A percentile compares a stretch with the other conserved stretches of the same genome.
Evolutionary conservation across 805 yeast genomes (phyloP).

Genomic region (Candida berthetii): DNA sequence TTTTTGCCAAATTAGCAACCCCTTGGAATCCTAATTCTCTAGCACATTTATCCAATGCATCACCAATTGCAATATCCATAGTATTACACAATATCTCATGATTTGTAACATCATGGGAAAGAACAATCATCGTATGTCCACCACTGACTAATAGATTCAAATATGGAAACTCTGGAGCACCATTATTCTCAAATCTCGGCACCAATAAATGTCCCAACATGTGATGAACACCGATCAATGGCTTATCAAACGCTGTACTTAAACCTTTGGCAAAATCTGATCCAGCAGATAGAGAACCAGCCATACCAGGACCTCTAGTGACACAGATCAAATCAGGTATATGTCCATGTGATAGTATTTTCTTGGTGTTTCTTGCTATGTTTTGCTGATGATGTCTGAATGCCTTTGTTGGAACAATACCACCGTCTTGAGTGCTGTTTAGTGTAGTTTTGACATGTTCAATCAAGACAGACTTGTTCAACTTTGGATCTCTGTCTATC

Average conservation of each 20-base stretch:
- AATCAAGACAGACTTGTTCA: constrained; percentile 27
- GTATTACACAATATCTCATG: constrained; percentile 77
- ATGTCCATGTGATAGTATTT: constrained; percentile 28
- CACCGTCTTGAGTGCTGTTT: constrained; percentile 64
- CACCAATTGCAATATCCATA: constrained; percentile 88
- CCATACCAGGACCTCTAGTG: constrained; percentile 97
- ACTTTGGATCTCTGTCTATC: constrained; percentile 39
- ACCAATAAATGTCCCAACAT: constrained; percentile 89
- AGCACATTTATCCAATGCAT: constrained; percentile 89
- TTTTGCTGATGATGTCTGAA: constrained; percentile 66
- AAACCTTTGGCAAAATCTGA: constrained; percentile 83
- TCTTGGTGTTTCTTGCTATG: constrained; percentile 44
- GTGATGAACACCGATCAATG: constrained; percentile 88
- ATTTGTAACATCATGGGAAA: constrained; percentile 48
- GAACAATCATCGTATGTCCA: constrained; percentile 89
- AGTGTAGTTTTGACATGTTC: constrained; percentile 62
- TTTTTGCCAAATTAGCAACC: constrained; percentile 74
- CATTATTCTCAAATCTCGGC: constrained; percentile 44
- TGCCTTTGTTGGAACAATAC: constrained; percentile 84
- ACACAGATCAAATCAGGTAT: constrained; percentile 76
- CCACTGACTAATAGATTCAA: constrained; percentile 81
- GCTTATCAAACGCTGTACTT: constrained; percentile 68
- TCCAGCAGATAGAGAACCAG: constrained; percentile 80
- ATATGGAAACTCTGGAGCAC: constrained; percentile 58
- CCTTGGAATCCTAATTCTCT: constrained; percentile 77